Conservation (phyloP, 495 filamentous ascomycete genomes). For the Aspergillus leporis region DNA sequence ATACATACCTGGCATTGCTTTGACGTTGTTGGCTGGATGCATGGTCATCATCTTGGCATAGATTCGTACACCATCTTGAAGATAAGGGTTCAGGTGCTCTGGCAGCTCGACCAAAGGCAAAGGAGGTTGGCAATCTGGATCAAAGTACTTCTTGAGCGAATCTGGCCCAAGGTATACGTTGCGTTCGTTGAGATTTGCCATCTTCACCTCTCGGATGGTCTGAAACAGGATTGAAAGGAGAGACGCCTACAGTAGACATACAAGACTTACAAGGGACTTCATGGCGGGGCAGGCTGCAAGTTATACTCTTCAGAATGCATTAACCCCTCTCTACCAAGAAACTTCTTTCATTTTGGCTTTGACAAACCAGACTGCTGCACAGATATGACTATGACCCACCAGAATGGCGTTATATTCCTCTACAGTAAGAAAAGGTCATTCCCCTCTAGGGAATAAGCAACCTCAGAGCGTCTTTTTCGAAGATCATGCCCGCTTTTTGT, state of each 20-base stretch:
- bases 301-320: neutral
- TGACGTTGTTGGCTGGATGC: constrained; percentile 65
- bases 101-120: constrained; percentile 63
- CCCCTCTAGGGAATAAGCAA: neutral
- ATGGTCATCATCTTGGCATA: constrained; percentile 66
- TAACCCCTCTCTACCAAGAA: neutral
- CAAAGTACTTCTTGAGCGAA: constrained; percentile 56
- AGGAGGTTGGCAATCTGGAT: constrained; percentile 56
- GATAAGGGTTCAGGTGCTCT: constrained; percentile 54
- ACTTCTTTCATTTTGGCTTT: neutral
- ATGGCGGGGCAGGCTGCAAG: constrained; percentile 5
- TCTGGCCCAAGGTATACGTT: constrained; percentile 59
- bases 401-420: neutral
- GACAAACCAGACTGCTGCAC: neutral
- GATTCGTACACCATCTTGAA: constrained; percentile 58
- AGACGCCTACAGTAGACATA: neutral
- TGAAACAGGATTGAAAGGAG: neutral
- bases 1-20: constrained; percentile 61
- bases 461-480: neutral
- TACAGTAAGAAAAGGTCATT: neutral
- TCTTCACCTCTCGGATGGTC: constrained; percentile 15
- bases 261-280: neutral
- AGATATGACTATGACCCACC: neutral
- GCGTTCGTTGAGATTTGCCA: constrained; percentile 42
- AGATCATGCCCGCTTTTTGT: neutral